Base-by-base conservation (phyloP, 2,329 filamentous ascomycete genomes). In the Dactylonectria estremocensis region DNA sequence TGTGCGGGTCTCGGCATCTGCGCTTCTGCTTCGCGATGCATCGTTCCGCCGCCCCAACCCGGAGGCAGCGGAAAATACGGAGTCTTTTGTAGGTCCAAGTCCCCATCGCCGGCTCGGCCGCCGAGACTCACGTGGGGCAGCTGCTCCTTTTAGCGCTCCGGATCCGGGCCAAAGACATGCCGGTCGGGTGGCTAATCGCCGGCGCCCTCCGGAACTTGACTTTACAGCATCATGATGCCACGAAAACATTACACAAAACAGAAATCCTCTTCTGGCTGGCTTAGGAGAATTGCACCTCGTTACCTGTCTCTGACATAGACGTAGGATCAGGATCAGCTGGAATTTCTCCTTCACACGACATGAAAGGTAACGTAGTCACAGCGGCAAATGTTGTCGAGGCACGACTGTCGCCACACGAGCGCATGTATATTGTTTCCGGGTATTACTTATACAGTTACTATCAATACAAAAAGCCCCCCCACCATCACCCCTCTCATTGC, bases 141-240 rank as follows among this genome's bases (percentile, higher is more conserved):
- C 11, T 13, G 28, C 35, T 46, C 35, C 48, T 43, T 52, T 43
- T 52, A 9, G 9, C 11, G 24, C 53, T 31, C 65, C 54, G 49
- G 61, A 49, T 56, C 58, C 66, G 68, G 68, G n/a, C 28, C 62
- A 69, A 69, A 61, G 61, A 69, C 64, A 48, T 22, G 40, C 69
- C 63, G 58, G 40, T 57, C 54, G 13, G 48, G 22, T 14, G 35
- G 4, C 24, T 28, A 56, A 37, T 16, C 40, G 40, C 69, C 69
- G 69, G 59, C 24, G 50, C 10, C 14, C 16, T 31, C 69, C 69
- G 69, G 69, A 69, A 62, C 18, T 69, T 69, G 62, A 48, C 20
- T 13, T 10, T 33, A 33, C 54, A 35, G n/a, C n/a, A n/a, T n/a
- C n/a, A n/a, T n/a, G n/a, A n/a, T n/a, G n/a, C n/a, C n/a, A n/a